Base-by-base conservation (phyloP, 257 asterid species). In the Scutellaria barbata region DNA sequence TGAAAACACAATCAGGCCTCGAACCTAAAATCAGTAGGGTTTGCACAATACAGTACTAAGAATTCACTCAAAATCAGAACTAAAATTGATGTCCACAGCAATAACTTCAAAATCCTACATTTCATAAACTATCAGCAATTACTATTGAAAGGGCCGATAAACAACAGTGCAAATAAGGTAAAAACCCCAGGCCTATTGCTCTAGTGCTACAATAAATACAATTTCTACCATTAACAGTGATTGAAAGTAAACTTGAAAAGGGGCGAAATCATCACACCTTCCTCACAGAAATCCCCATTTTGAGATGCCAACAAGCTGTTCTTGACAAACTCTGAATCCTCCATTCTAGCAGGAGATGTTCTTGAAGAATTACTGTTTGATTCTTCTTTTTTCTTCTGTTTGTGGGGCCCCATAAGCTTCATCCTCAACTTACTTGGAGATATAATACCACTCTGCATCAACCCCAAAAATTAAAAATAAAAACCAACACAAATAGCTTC, bases 361-460 rank as follows among this genome's bases (percentile, higher is more conserved):
- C 96, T 95, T 47, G 98, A 85, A 69, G 99, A 94, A 70, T 86
- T 88, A 72, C 85, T 42, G 80, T 85, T 89, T 76, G 98, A 95
- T 76, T 88, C 96, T 16, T 86, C 96, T 22, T 84, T 85, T 68
- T 86, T 89, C 96, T 74, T 89, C 76, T 82, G 95, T 74, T 81
- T 74, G 59, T 74, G 79, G 30, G 87, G 20, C 51, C 93, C 96
- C 20, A 89, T 80, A 25, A 95, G 92, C 86, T 90, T 89, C 92
- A 93, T 86, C 81, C 98, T 88, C 81, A 93, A 67, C 80, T 90
- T 93, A 80, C 96, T 90, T 12, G 98, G 98, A 72, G 98, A 93
- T 76, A 93, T 76, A 35, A 89, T 73, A 30, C 97, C 98, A 77
- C 83, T 82, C 98, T 93, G 81, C 81, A 84, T 33, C 22, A 47